Percentiles rank a stretch among this genome's conserved stretches.
Conservation (phyloP, 2,329 filamentous ascomycete genomes). For the Verticillium zaregamsianum region DNA sequence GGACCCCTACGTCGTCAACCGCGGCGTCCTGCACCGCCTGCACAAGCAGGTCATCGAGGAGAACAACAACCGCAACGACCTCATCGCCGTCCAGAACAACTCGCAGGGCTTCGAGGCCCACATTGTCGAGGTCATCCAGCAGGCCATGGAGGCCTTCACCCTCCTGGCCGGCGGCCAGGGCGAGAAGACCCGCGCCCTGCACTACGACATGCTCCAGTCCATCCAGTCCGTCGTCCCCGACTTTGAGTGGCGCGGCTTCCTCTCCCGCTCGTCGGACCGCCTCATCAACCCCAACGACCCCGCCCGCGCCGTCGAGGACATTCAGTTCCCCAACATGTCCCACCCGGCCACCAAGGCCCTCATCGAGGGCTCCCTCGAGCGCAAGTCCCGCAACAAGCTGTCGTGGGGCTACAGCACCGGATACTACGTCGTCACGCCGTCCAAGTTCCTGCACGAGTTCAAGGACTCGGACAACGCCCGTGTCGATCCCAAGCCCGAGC, state of each 20-base stretch:
- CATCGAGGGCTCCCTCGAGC: constrained; percentile 84
- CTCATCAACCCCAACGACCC: constrained; percentile 76
- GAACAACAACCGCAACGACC: constrained; percentile 92
- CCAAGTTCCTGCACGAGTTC: constrained; percentile 92
- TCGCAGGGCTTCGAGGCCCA: constrained; percentile 86
- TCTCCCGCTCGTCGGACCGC: constrained; percentile 62
- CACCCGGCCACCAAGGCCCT: constrained; percentile 76
- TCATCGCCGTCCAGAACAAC: constrained; percentile 86
- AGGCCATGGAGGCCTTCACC: constrained; percentile 78
- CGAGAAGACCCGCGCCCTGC: constrained; percentile 76
- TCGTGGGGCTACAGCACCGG: constrained; percentile 70
- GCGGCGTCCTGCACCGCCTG: constrained; percentile 77
- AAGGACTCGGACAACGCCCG: constrained; percentile 77
- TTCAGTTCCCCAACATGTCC: constrained; percentile 84
- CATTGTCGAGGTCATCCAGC: constrained; percentile 76
- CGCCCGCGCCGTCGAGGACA: constrained; percentile 67
- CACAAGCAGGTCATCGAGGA: constrained; percentile 91
- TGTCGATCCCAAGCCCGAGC: constrained; percentile 74
- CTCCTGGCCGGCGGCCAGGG: constrained; percentile 75
- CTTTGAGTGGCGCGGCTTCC: constrained; percentile 90
- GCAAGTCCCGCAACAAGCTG: constrained; percentile 84
- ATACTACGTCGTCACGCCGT: constrained; percentile 88
- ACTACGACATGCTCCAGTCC: constrained; percentile 75
- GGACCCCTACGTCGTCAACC: constrained; percentile 84
- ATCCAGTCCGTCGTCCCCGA: constrained; percentile 75